Evolutionary conservation across 2,329 filamentous ascomycete genomes (phyloP).

Genomic region (Colletotrichum sp.): DNA sequence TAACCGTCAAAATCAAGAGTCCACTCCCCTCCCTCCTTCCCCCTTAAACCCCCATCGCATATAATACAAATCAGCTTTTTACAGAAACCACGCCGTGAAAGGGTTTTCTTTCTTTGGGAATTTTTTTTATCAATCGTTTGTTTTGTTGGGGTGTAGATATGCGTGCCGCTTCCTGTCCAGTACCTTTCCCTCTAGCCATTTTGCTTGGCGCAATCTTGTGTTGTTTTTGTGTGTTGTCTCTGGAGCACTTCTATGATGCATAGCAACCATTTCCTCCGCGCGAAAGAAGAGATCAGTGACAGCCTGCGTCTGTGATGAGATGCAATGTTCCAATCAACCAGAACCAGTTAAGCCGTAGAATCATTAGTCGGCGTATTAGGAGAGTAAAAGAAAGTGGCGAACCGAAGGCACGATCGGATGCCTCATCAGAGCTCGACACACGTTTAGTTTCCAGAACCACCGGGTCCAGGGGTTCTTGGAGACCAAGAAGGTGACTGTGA

Average conservation of each 20-base stretch:
- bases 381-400: slow-evolving; percentile 15
- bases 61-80: slow-evolving; percentile 24
- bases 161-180: background rate
- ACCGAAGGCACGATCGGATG: background rate
- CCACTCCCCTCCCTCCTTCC: background rate
- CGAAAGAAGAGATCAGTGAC: slow-evolving; percentile 22
- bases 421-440: slow-evolving; percentile 17
- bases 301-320: slow-evolving; percentile 23
- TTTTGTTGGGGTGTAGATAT: background rate
- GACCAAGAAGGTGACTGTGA: slow-evolving; percentile 52
- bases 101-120: background rate
- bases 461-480: slow-evolving; percentile 50
- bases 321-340: slow-evolving; percentile 17
- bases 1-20: background rate
- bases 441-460: slow-evolving; percentile 47
- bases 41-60: background rate
- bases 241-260: slow-evolving; percentile 23
- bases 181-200: background rate
- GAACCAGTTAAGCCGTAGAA: slow-evolving; percentile 26
- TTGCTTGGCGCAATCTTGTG: slow-evolving; percentile 10
- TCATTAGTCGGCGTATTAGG: slow-evolving; percentile 45
- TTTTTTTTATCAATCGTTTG: background rate
- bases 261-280: background rate
- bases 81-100: slow-evolving; percentile 15
- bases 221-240: slow-evolving; percentile 1